Conservation (phyloP, 768 basidiomycete species). For the Multifurca ochricompacta region DNA sequence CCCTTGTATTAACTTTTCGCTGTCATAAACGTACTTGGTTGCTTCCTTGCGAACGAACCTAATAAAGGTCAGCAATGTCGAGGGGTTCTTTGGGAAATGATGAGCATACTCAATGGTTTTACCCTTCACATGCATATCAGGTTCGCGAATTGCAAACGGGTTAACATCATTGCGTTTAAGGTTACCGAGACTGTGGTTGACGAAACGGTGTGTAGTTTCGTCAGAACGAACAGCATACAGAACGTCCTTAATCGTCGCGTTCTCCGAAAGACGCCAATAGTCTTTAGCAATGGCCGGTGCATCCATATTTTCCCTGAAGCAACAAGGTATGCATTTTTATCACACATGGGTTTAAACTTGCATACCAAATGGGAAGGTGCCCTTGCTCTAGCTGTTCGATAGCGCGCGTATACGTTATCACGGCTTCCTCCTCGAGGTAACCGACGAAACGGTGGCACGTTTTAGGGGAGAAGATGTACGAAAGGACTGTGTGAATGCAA, state of each 20-base stretch:
- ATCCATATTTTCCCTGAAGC: constrained; percentile 49
- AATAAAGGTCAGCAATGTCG: constrained; percentile 9
- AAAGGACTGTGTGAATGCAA: constrained; percentile 42
- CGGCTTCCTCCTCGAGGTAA: constrained; percentile 91
- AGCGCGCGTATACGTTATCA: constrained; percentile 80
- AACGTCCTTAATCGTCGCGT: constrained; percentile 80
- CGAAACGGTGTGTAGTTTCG: constrained; percentile 89
- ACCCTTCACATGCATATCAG: constrained; percentile 80
- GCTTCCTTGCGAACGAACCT: constrained; percentile 16
- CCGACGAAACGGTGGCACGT: constrained; percentile 89
- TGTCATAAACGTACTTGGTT: constrained; percentile 13
- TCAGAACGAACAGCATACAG: constrained; percentile 90
- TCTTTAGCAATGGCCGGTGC: constrained; percentile 90
- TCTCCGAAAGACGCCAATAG: constrained; percentile 75
- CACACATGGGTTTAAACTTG: background rate
- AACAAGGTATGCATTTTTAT: background rate
- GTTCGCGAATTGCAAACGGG: constrained; percentile 84
- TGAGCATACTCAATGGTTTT: constrained; percentile 49
- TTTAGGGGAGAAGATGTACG: constrained; percentile 68
- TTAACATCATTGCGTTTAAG: constrained; percentile 76
- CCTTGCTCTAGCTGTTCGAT: constrained; percentile 80
- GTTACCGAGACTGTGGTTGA: constrained; percentile 93
- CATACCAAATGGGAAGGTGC: constrained; percentile 71
- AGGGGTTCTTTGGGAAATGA: background rate
- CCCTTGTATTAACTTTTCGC: constrained; percentile 5